Percentiles rank a stretch among this genome's conserved stretches.
phyloP scores from a whole-genome alignment of 2,329 filamentous ascomycete species.

The Fonsecaea pugnacius region DNA sequence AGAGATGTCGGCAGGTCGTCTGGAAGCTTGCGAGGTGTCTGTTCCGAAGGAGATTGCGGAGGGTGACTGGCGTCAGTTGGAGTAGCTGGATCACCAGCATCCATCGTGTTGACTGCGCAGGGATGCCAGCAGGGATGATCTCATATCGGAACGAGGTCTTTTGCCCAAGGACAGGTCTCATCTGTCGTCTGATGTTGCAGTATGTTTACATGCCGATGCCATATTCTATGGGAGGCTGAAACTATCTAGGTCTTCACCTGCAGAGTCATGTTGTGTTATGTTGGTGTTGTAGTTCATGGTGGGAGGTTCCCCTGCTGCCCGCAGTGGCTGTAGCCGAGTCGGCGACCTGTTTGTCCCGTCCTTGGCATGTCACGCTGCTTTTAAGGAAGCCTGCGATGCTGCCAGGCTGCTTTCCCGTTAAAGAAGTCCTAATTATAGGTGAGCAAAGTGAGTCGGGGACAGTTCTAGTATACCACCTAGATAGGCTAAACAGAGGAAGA shows the following conservation, averaged over 20 bases:
- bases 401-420: background rate
- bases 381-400: background rate
- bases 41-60: conserved; percentile 27
- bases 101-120: conserved; percentile 27
- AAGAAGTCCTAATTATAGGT: background rate
- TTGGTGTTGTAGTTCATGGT: background rate
- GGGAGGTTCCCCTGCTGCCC: background rate
- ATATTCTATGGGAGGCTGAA: background rate
- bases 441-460: background rate
- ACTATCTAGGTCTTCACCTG: background rate
- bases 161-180: background rate
- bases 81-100: conserved; percentile 26
- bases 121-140: background rate
- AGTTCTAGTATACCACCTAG: too few relatives aligned
- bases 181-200: background rate
- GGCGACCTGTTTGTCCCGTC: background rate
- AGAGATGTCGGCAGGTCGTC: conserved; percentile 87
- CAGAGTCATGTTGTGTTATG: background rate
- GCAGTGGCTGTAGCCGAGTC: background rate
- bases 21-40: conserved; percentile 60
- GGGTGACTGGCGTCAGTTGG: conserved; percentile 12
- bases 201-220: background rate
- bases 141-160: conserved; percentile 24
- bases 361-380: background rate
- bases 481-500: too few relatives aligned